phyloP scores from a whole-genome alignment of 805 yeast species.

The Yamadazyma sp. region DNA sequence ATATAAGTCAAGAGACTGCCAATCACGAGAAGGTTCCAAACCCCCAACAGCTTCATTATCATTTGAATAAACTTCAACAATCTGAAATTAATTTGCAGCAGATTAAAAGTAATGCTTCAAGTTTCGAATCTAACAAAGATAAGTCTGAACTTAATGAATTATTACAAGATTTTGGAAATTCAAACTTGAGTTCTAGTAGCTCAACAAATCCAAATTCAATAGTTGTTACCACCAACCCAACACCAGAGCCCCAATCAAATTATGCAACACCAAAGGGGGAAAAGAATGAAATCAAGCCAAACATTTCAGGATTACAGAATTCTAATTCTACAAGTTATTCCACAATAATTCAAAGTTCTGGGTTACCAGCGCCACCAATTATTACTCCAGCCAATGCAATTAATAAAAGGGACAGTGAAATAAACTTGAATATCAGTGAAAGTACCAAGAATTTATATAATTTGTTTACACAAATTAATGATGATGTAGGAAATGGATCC shows the following conservation, averaged over 20 bases:
- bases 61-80: conserved; percentile 11
- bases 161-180: conserved; percentile 15
- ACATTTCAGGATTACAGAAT: conserved; percentile 3
- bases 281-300: background rate
- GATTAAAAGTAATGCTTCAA: conserved; percentile 3
- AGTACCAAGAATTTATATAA: conserved; percentile 30
- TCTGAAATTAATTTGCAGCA: conserved; percentile 6
- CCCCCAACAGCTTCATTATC: conserved; percentile 9
- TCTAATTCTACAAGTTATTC: conserved; percentile 12
- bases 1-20: too few species aligned
- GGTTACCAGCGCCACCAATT: conserved; percentile 13
- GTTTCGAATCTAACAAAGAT: conserved; percentile 9
- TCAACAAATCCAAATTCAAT: conserved; percentile 13
- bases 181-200: conserved; percentile 12
- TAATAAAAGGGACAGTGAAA: conserved; percentile 11
- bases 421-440: conserved; percentile 19
- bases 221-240: conserved; percentile 11
- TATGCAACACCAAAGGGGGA: background rate
- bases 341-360: conserved; percentile 10
- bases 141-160: conserved; percentile 11
- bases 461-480: conserved; percentile 25
- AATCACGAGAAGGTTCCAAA: background rate
- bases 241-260: conserved; percentile 11
- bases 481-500: conserved; percentile 18
- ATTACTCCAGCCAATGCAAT: conserved; percentile 8